These are phyloP conservation scores for Fusarium sp. DNA, from an alignment of 2,329 filamentous ascomycete genomes.

Conservation along the genomic window DNA sequence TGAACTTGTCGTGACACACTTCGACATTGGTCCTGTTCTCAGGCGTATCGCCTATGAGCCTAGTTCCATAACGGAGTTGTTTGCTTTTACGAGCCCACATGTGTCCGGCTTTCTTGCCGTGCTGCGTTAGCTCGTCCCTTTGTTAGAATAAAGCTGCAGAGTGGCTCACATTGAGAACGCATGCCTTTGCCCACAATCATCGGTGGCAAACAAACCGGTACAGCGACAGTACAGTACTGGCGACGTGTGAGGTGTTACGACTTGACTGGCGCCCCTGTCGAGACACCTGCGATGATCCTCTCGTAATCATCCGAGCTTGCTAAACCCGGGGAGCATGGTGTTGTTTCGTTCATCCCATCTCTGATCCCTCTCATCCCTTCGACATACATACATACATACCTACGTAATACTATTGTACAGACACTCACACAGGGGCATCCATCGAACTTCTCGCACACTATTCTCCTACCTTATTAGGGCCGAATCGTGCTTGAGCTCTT, in stretches of 20 bases:
- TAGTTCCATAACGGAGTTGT: conserved; percentile 15
- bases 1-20: conserved; percentile 26
- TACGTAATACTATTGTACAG: background rate
- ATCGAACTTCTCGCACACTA: conserved; percentile 18
- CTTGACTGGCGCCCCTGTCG: conserved; percentile 31
- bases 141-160: conserved; percentile 10
- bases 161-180: conserved; percentile 20
- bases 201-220: conserved; percentile 28
- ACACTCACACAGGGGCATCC: conserved; percentile 1
- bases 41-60: conserved; percentile 26
- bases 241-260: conserved; percentile 18
- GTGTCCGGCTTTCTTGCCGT: conserved; percentile 13
- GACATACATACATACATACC: conserved; percentile 16
- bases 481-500: conserved; percentile 17
- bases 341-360: conserved; percentile 36
- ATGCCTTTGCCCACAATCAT: background rate
- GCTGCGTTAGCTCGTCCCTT: conserved; percentile 32
- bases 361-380: conserved; percentile 16
- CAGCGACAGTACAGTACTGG: conserved; percentile 5
- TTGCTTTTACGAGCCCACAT: conserved; percentile 17
- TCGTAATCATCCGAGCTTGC: conserved; percentile 38
- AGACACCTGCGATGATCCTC: conserved; percentile 34
- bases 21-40: conserved; percentile 11
- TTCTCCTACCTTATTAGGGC: conserved; percentile 19
- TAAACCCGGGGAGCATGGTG: conserved; percentile 34